These are phyloP conservation scores for Geotrichum bryndzae DNA, from an alignment of 1,139 yeast species.

Conservation along the genomic window DNA sequence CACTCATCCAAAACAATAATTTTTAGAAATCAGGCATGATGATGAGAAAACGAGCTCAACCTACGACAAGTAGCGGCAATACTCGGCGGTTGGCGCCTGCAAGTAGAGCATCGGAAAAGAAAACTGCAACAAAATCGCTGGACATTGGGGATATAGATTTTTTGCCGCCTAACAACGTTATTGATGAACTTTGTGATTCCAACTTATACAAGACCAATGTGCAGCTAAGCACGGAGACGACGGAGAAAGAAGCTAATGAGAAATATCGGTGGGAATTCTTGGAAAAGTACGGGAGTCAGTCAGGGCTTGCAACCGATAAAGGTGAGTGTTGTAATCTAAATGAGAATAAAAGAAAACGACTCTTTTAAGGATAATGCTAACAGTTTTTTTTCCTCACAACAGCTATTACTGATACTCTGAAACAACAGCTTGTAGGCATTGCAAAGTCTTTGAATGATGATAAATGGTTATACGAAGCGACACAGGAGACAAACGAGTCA, in stretches of 20 bases:
- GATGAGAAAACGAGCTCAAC: slow-evolving; percentile 13
- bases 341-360: neutral
- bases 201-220: slow-evolving; percentile 9
- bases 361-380: neutral
- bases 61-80: neutral
- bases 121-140: neutral
- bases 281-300: neutral
- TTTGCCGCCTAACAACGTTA: slow-evolving; percentile 6
- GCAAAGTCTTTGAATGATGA: slow-evolving; percentile 15
- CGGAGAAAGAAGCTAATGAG: neutral
- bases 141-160: slow-evolving; percentile 10
- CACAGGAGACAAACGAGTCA: neutral
- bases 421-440: slow-evolving; percentile 3
- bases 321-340: neutral
- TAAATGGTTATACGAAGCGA: slow-evolving; percentile 13
- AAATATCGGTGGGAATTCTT: neutral
- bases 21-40: neutral
- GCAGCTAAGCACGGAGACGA: slow-evolving; percentile 1
- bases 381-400: neutral
- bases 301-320: slow-evolving; percentile 4
- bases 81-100: neutral
- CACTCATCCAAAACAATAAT: neutral
- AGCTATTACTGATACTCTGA: slow-evolving; percentile 2
- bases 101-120: neutral
- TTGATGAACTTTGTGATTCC: slow-evolving; percentile 12